phyloP scores from a whole-genome alignment of 495 filamentous ascomycete species.

The Penicillium nucicola region DNA sequence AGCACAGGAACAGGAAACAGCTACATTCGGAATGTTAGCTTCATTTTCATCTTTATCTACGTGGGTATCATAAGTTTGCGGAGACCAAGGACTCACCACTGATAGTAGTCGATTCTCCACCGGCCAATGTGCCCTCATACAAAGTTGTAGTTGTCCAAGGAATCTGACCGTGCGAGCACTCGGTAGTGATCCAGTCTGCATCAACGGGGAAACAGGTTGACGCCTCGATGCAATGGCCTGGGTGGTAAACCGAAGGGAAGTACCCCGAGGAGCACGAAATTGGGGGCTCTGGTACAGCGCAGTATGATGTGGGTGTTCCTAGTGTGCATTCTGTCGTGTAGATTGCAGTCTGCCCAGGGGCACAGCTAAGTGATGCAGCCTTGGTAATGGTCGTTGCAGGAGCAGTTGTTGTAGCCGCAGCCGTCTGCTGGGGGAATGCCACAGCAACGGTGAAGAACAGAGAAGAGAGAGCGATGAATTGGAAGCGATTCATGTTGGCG shows the following conservation, averaged over 20 bases:
- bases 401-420: background rate
- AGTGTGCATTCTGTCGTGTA: constrained; percentile 29
- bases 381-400: constrained; percentile 2
- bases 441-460: background rate
- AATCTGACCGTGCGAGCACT: constrained; percentile 23
- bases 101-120: constrained; percentile 14
- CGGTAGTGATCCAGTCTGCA: constrained; percentile 26
- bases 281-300: constrained; percentile 13
- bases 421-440: constrained; percentile 11
- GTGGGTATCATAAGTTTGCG: too few species aligned
- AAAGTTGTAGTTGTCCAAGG: constrained; percentile 21
- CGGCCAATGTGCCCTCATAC: constrained; percentile 20
- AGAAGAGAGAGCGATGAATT: background rate
- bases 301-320: constrained; percentile 22
- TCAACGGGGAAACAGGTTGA: constrained; percentile 23
- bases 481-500: constrained; percentile 2
- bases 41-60: background rate
- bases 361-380: constrained; percentile 12
- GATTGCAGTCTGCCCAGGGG: constrained; percentile 21
- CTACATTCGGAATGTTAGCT: background rate
- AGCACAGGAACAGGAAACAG: constrained; percentile 21
- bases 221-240: constrained; percentile 25
- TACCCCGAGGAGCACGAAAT: constrained; percentile 18
- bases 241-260: constrained; percentile 29
- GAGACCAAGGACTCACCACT: constrained; percentile 9